Percentiles rank a stretch among this genome's conserved stretches.
These are phyloP conservation scores for Aureobasidium sp. DNA, from an alignment of 2,329 filamentous ascomycete genomes.

Conservation along the genomic window DNA sequence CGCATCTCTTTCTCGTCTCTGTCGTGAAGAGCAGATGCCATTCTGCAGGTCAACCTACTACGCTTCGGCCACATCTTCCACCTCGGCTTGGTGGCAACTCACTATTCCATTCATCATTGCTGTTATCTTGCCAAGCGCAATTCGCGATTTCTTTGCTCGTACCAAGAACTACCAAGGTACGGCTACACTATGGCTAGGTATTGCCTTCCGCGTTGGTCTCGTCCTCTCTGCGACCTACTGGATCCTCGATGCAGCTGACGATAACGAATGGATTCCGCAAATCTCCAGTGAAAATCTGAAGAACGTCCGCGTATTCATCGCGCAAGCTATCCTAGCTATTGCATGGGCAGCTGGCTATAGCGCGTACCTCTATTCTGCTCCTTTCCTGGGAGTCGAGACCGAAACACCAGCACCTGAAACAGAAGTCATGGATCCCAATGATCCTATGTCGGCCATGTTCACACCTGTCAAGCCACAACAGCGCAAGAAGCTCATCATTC, in stretches of 20 bases:
- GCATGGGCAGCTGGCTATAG: slow-evolving; percentile 76
- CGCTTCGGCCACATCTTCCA: slow-evolving; percentile 81
- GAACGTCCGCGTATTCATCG: slow-evolving; percentile 63
- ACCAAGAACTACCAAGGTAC: slow-evolving; percentile 83
- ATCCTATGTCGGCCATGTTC: slow-evolving; percentile 28
- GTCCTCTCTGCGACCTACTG: slow-evolving; percentile 74
- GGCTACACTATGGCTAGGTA: slow-evolving; percentile 74
- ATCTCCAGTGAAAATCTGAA: slow-evolving; percentile 58
- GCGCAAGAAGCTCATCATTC: slow-evolving; percentile 49
- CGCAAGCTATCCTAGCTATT: slow-evolving; percentile 71
- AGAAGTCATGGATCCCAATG: slow-evolving; percentile 34
- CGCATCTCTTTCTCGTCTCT: slow-evolving; percentile 82
- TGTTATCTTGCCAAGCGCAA: slow-evolving; percentile 61
- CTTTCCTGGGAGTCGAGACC: slow-evolving; percentile 64
- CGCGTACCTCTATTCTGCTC: slow-evolving; percentile 78
- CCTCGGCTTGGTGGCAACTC: slow-evolving; percentile 85
- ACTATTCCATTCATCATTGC: slow-evolving; percentile 68
- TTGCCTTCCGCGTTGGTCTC: slow-evolving; percentile 67
- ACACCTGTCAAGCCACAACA: slow-evolving; percentile 26
- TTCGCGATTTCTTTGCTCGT: slow-evolving; percentile 72
- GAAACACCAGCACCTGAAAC: slow-evolving; percentile 18
- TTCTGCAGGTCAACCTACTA: slow-evolving; percentile 96
- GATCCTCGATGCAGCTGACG: slow-evolving; percentile 82
- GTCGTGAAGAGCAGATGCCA: slow-evolving; percentile 97
- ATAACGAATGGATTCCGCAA: slow-evolving; percentile 65